phyloP scores from a whole-genome alignment of 108 stramenopile species.

The Nannochloropsis gaditana region DNA sequence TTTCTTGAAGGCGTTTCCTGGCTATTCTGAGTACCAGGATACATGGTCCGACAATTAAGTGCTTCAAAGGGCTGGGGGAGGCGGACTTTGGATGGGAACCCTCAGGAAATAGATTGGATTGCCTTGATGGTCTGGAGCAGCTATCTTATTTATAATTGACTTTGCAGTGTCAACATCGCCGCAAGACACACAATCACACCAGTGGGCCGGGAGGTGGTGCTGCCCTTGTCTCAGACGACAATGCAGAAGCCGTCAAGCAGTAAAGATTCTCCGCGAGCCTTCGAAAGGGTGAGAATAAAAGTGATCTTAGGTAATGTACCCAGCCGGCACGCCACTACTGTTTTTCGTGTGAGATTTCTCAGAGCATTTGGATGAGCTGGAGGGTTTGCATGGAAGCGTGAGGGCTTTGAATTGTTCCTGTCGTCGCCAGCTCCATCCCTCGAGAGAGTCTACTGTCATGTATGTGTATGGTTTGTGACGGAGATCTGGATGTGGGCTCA shows the following conservation, averaged over 20 bases:
- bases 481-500: no score
- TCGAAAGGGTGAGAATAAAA: no score
- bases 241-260: no score
- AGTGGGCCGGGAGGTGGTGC: no score
- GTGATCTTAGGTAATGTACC: background rate
- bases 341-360: background rate
- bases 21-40: background rate
- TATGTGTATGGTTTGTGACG: no score
- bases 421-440: no score
- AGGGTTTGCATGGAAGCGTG: background rate
- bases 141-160: background rate
- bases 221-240: no score
- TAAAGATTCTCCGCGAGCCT: no score
- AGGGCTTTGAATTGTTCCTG: background rate
- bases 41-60: background rate
- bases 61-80: background rate
- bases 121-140: background rate
- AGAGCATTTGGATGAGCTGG: background rate
- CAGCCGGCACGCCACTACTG: no score
- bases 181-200: background rate
- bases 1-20: background rate
- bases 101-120: background rate
- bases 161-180: background rate
- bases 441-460: no score
- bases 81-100: background rate